Evolutionary conservation across 2,329 filamentous ascomycete genomes (phyloP).

Genomic region (Metarhizium humberi): DNA sequence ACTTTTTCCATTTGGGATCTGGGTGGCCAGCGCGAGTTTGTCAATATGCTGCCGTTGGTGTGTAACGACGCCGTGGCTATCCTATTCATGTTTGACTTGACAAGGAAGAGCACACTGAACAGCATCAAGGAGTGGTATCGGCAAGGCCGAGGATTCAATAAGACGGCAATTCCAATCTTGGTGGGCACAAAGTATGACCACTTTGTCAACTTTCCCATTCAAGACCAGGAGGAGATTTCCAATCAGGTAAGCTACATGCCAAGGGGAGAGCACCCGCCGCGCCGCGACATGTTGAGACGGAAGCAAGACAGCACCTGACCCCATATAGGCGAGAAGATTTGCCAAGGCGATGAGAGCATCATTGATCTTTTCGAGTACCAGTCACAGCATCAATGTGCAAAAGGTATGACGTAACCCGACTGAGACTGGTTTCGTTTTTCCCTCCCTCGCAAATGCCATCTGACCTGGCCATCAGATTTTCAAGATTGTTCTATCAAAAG

Average conservation of each 20-base stretch:
- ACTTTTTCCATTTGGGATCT: constrained; percentile 99
- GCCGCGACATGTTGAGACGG: not conserved
- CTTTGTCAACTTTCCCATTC: constrained; percentile 95
- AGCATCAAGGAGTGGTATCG: constrained; percentile 99
- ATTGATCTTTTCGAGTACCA: constrained; percentile 96
- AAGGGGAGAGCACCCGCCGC: not conserved
- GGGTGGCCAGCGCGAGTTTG: constrained; percentile 94
- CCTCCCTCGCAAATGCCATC: not conserved
- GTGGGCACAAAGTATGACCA: constrained; percentile 99
- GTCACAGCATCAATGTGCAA: constrained; percentile 98
- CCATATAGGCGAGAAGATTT: constrained; percentile 72
- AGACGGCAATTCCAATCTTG: constrained; percentile 97
- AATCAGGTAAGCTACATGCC: constrained; percentile 58
- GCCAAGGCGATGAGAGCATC: constrained; percentile 97
- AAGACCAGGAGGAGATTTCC: constrained; percentile 97
- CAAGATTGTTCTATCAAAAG: constrained; percentile 98
- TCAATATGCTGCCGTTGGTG: constrained; percentile 98
- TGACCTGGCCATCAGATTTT: constrained; percentile 62
- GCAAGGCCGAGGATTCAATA: constrained; percentile 96
- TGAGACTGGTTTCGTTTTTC: not conserved
- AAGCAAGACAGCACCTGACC: not conserved
- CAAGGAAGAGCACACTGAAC: constrained; percentile 94
- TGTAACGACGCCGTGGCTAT: constrained; percentile 99
- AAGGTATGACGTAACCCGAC: constrained; percentile 49
- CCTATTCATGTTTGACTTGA: constrained; percentile 98